Evolutionary conservation across 2,329 filamentous ascomycete genomes (phyloP).

Genomic region (Colletotrichum tabaci): DNA sequence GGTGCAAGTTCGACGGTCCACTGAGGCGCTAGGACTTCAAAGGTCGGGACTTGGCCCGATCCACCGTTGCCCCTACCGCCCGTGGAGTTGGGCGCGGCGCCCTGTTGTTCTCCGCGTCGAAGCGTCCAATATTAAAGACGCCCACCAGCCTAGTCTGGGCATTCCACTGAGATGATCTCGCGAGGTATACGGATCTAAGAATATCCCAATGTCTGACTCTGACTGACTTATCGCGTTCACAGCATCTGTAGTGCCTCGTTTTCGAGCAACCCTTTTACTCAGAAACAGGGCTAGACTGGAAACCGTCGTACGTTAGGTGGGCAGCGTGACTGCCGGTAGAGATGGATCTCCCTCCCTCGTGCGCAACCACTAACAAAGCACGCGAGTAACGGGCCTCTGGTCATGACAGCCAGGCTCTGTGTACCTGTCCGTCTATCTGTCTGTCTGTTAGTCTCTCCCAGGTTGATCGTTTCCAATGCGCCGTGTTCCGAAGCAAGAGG

Average conservation of each 20-base stretch:
- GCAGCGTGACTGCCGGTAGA: constrained; percentile 32
- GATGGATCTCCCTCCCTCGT: constrained; percentile 34
- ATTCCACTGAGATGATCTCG: constrained; percentile 7
- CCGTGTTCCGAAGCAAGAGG: constrained; percentile 5
- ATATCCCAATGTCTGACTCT: constrained; percentile 21
- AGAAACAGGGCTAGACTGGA: constrained; percentile 27
- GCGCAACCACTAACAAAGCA: constrained; percentile 11
- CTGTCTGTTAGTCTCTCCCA: neutral
- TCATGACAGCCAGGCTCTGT: too few relatives aligned
- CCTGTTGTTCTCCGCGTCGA: neutral
- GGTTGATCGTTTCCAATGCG: neutral
- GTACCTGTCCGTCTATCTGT: neutral
- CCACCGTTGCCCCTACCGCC: constrained; percentile 19
- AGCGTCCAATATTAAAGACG: constrained; percentile 13
- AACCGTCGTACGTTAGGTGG: constrained; percentile 35
- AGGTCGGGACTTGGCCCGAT: constrained; percentile 23
- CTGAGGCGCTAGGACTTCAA: constrained; percentile 25
- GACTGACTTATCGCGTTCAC: neutral
- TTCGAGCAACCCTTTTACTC: neutral
- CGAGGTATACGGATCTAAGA: constrained; percentile 24
- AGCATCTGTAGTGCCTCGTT: constrained; percentile 6
- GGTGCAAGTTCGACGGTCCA: constrained; percentile 35
- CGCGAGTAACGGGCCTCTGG: neutral
- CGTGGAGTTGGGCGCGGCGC: constrained; percentile 16
- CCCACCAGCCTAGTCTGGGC: constrained; percentile 21